These are phyloP conservation scores for Candida krabiensis DNA, from an alignment of 805 yeast genomes.

Conservation along the genomic window DNA sequence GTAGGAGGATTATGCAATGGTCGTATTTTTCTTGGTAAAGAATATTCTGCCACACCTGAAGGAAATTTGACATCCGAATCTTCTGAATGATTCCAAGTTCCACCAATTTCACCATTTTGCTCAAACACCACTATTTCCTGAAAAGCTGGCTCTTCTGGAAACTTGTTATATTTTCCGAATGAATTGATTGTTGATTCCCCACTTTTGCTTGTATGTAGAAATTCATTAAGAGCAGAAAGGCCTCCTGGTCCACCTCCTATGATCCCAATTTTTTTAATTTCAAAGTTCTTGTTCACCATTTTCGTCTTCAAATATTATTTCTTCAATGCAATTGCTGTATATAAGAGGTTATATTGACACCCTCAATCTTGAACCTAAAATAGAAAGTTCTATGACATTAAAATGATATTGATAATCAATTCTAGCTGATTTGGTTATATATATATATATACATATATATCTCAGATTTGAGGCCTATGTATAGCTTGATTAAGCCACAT, in stretches of 20 bases:
- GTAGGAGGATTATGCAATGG: conserved; percentile 25
- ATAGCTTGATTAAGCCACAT: too few relatives aligned
- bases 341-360: too few relatives aligned
- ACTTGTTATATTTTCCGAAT: neutral
- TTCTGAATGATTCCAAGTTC: conserved; percentile 34
- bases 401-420: too few relatives aligned
- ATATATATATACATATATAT: too few relatives aligned
- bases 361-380: too few relatives aligned
- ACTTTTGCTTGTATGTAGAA: conserved; percentile 25
- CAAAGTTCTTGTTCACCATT: too few relatives aligned
- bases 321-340: too few relatives aligned
- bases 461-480: too few relatives aligned
- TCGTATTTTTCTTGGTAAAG: conserved; percentile 5
- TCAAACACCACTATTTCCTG: conserved; percentile 37
- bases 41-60: conserved; percentile 4
- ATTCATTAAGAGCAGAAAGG: conserved; percentile 9
- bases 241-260: conserved; percentile 14
- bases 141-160: conserved; percentile 27
- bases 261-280: conserved; percentile 7
- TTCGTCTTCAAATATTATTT: too few relatives aligned
- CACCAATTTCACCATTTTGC: conserved; percentile 37
- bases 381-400: too few relatives aligned
- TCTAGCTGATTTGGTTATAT: too few relatives aligned
- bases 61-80: conserved; percentile 23
- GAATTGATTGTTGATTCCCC: conserved; percentile 27